Evolutionary conservation across 768 basidiomycete species (phyloP), one percentile per base, ranked within the genome.

Genomic region (Russula sp.): DNA sequence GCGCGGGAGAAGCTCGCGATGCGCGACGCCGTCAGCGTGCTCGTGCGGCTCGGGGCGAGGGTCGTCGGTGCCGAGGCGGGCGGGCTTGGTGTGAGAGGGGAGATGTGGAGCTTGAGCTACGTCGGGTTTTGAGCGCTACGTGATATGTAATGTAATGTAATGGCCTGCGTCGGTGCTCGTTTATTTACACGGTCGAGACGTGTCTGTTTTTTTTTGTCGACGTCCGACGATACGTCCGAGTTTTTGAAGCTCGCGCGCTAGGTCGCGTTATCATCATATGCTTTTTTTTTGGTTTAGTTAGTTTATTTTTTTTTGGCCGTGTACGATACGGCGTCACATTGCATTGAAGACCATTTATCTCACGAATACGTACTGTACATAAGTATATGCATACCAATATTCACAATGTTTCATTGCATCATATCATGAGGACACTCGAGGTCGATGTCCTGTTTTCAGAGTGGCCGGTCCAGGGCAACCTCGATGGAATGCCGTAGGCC

Each of bases 91-190:
- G 66, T 61, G 40, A 48, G 58, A 45, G 64, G 64, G 34, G 66
- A 67, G 60, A 67, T 67, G 66, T 67, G 64, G 66, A 67, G 66
- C 45, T 57, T 66, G 67, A 68, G 67, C 50, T 68, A 66, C 16
- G 65, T 68, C 2, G 65, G 65, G 8, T 68, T 68, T 60, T 66
- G 59, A 50, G 31, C 20, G 11, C n/a, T 13, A 50, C 20, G 34
- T 3, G 27, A 8, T 13, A 50, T 20, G 34, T 3, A 27, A 8
- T 27, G 22, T 27, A 2, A 27, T 27, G 22, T 27, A 27, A 2
- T 2, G 2, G 22, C 2, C 22, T 27, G 22, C 1, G 22, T 27
- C 22, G 22, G 22, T 27, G 8, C 2, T 56, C 22, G 14, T 6
- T 56, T 7, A 11, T 22, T 57, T 27, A 27, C 8, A 31, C 6